phyloP scores from a whole-genome alignment of 176 grass and related monocot species.

The Eleusine indica region DNA sequence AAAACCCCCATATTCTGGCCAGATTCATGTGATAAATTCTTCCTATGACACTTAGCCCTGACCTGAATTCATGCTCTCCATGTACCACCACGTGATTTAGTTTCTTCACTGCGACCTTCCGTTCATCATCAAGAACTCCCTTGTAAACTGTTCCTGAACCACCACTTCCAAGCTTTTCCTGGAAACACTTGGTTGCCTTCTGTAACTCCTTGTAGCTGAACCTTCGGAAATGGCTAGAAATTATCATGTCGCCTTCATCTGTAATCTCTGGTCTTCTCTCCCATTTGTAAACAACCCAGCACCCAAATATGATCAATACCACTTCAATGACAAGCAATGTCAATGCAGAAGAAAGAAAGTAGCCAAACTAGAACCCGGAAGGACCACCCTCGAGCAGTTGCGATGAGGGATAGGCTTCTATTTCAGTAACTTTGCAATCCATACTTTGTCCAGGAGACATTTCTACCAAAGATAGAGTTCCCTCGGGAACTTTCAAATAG shows the following conservation, averaged over 20 bases:
- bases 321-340: constrained; percentile 55
- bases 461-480: too few species aligned
- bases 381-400: not conserved
- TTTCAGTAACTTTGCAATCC: constrained; percentile 30
- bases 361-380: constrained; percentile 34
- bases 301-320: constrained; percentile 27
- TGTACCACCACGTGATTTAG: constrained; percentile 23
- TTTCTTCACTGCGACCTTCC: constrained; percentile 58
- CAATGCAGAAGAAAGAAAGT: constrained; percentile 52
- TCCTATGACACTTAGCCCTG: constrained; percentile 53
- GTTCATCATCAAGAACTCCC: constrained; percentile 29
- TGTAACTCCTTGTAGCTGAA: constrained; percentile 66
- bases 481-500: constrained; percentile 48
- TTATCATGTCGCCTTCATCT: constrained; percentile 35
- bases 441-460: not conserved
- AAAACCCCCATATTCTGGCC: constrained; percentile 51
- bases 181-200: constrained; percentile 56
- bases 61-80: constrained; percentile 65
- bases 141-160: constrained; percentile 23
- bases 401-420: not conserved
- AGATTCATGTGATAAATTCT: constrained; percentile 62
- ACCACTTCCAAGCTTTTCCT: constrained; percentile 54
- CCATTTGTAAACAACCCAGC: constrained; percentile 45
- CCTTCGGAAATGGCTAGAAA: constrained; percentile 46
- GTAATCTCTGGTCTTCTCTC: not conserved